phyloP scores from a whole-genome alignment of 371 early-diverging fungal genomes.

The Syncephalastrum contaminatum region DNA sequence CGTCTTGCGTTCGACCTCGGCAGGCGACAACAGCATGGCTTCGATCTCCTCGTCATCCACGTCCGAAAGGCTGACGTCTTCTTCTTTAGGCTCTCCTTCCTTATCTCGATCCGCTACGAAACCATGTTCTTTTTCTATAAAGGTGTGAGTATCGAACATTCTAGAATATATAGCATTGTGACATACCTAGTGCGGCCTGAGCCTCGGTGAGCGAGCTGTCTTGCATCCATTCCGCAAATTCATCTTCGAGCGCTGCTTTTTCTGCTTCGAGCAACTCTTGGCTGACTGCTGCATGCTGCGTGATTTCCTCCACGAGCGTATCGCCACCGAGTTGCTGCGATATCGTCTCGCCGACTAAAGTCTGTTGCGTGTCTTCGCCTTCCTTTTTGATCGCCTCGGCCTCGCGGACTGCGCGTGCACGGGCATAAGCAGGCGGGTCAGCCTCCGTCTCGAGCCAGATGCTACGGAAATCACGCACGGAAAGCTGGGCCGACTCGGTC shows the following conservation, averaged over 20 bases:
- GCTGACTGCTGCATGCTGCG: slow-evolving; percentile 12
- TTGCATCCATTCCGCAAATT: slow-evolving; percentile 44
- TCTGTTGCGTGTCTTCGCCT: slow-evolving; percentile 10
- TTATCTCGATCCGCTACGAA: slow-evolving; percentile 2
- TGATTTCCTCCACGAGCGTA: not conserved
- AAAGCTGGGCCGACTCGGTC: slow-evolving; percentile 88
- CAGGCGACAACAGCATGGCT: slow-evolving; percentile 65
- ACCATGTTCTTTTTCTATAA: slow-evolving; percentile 28
- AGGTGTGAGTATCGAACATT: slow-evolving; percentile 8
- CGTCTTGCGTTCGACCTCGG: slow-evolving; percentile 78
- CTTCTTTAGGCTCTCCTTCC: slow-evolving; percentile 13
- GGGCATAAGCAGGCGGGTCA: slow-evolving; percentile 90
- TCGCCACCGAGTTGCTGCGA: slow-evolving; percentile 4
- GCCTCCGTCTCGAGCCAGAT: slow-evolving; percentile 86
- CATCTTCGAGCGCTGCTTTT: slow-evolving; percentile 35
- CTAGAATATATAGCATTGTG: not conserved
- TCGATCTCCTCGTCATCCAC: slow-evolving; percentile 82
- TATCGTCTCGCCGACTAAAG: not conserved
- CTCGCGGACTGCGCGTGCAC: slow-evolving; percentile 41
- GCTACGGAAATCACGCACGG: slow-evolving; percentile 86
- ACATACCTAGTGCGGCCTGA: slow-evolving; percentile 38
- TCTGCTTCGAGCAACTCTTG: slow-evolving; percentile 17
- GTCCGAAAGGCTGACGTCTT: slow-evolving; percentile 48
- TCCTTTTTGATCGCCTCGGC: slow-evolving; percentile 15
- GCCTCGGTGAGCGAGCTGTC: slow-evolving; percentile 25